Evolutionary conservation across 2,329 filamentous ascomycete genomes (phyloP).

Genomic region (Ophiostoma pallidulum): DNA sequence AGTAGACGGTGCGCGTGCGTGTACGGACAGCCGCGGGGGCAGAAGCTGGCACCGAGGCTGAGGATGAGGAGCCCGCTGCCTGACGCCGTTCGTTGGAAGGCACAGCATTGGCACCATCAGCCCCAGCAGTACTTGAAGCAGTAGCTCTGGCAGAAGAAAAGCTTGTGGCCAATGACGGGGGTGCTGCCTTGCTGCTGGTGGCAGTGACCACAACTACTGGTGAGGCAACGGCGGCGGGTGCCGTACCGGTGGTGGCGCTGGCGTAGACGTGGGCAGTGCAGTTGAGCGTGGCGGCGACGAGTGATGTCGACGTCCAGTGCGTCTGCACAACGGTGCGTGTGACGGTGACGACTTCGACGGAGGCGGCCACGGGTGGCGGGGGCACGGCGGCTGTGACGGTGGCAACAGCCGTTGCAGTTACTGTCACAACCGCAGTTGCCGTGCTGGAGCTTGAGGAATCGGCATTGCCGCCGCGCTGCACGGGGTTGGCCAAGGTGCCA

Average conservation of each 20-base stretch:
- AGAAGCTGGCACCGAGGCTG: neutral
- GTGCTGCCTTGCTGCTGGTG: neutral
- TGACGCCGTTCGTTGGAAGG: neutral
- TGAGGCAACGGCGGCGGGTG: neutral
- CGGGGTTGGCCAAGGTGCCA: neutral
- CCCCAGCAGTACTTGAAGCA: neutral
- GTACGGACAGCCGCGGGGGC: neutral
- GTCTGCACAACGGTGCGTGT: conserved; percentile 15
- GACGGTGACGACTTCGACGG: conserved; percentile 7
- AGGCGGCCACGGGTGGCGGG: neutral
- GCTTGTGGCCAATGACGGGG: neutral
- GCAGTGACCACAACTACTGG: conserved; percentile 2
- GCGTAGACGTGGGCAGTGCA: conserved; percentile 4
- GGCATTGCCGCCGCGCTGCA: neutral
- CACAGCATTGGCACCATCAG: too few relatives aligned
- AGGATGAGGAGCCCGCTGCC: too few relatives aligned
- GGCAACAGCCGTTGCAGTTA: neutral
- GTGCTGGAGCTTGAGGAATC: neutral
- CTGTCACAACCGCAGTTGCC: neutral
- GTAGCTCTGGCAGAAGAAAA: neutral
- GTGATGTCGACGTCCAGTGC: conserved; percentile 10
- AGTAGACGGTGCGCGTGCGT: conserved; percentile 15
- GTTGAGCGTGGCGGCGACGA: neutral
- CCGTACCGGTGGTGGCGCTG: too few relatives aligned
- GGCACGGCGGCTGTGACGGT: neutral